Evolutionary conservation across 2,329 filamentous ascomycete genomes (phyloP).

Genomic region (Ceratocystiopsis minuta): DNA sequence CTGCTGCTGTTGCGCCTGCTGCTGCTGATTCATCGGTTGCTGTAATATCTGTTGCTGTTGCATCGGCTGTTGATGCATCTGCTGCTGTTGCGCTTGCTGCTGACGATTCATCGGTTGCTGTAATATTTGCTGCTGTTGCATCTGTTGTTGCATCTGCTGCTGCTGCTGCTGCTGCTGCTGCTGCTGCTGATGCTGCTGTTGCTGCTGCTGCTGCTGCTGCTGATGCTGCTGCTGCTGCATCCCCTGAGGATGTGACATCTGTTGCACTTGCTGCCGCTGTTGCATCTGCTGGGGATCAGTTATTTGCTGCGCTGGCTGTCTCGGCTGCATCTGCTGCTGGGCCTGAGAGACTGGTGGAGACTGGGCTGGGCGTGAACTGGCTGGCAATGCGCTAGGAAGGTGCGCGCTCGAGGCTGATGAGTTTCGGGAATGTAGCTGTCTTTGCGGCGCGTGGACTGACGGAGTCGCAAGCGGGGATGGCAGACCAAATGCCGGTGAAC

Average conservation of each 20-base stretch:
- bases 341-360: background rate
- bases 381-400: no score
- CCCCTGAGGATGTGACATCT: background rate
- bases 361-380: no score
- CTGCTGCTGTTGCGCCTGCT: background rate
- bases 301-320: background rate
- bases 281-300: background rate
- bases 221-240: background rate
- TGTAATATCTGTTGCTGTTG: background rate
- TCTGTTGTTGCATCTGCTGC: background rate
- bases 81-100: constrained; percentile 1
- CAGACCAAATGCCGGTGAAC: no score
- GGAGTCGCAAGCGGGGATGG: no score
- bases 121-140: background rate
- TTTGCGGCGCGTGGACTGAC: no score
- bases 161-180: background rate
- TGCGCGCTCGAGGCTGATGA: no score
- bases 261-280: background rate
- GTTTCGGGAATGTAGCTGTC: no score
- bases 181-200: background rate
- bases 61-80: background rate
- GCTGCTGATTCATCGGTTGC: background rate
- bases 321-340: constrained; percentile 1
- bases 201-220: constrained; percentile 1
- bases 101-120: background rate